Evolutionary conservation across 805 yeast species (phyloP), one percentile per base, ranked within the genome.

Genomic region (Starmerella apis): DNA sequence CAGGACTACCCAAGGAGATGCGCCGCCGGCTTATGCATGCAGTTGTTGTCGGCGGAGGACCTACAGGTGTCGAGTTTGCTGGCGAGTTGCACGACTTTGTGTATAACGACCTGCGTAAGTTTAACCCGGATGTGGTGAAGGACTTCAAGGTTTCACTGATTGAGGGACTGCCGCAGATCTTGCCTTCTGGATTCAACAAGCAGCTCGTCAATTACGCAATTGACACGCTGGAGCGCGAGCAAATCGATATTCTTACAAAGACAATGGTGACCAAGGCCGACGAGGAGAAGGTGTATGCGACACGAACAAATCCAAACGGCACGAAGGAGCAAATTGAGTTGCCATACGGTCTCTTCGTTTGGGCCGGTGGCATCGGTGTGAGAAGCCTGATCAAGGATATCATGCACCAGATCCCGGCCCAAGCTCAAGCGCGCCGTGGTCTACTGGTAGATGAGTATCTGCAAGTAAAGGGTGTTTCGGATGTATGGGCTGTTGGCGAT

Each of bases 291-390:
- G 86, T 88, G 59, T 72, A 75, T 59, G 94, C 90, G 33, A 77
- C 76, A 61, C 78, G 73, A 50, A 84, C 83, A 59, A 69, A 73
- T 33, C 75, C 78, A 35, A 80, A 80, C 57, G 95, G 94, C 20
- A 64, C 80, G 10, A 71, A 80, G 55, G 77, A 77, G 61, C 64
- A 72, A 35, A 67, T 71, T 30, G 80, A 76, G 55, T 73, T 88
- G 62, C 95, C 95, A 44, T 88, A 88, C 65, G 97, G 97, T 64
- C 74, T 86, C 60, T 75, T 88, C 59, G 94, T 88, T 56, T 88
- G 97, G 97, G 96, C 96, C 52, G 88, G 96, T 55, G 97, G 97
- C 71, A 87, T 88, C 68, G 87, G 88, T 49, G 87, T 86, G 56
- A 80, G 96, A 69, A 80, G 78, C 39, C 73, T 90, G 45, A 76